Evolutionary conservation across 257 asterid genomes (phyloP).

Genomic region (Euphrasia confusa): DNA sequence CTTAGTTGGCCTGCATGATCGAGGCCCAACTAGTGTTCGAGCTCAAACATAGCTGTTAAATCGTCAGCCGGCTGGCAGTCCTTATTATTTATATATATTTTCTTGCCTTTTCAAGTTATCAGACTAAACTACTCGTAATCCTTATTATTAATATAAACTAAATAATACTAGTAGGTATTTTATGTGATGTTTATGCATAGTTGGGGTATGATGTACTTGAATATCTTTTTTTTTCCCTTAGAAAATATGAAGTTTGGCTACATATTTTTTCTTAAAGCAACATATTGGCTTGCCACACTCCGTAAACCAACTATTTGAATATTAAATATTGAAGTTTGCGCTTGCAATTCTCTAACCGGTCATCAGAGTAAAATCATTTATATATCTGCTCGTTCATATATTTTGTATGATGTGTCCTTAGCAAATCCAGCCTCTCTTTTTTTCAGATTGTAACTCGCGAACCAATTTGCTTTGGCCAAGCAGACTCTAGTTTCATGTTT

Average conservation of each 20-base stretch:
- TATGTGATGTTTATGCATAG: neutral
- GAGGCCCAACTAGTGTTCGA: slow-evolving; percentile 6
- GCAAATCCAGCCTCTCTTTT: slow-evolving; percentile 11
- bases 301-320: slow-evolving; percentile 3
- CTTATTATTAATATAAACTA: neutral
- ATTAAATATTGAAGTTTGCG: neutral
- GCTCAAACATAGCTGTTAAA: slow-evolving; percentile 8
- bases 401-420: slow-evolving; percentile 18
- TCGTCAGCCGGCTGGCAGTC: neutral
- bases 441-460: slow-evolving; percentile 77
- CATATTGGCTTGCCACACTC: neutral
- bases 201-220: neutral
- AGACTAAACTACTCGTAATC: neutral
- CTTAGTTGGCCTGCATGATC: slow-evolving; percentile 11
- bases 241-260: too few species aligned
- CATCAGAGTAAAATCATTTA: neutral
- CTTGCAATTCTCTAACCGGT: neutral
- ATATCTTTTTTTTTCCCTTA: neutral
- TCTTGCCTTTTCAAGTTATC: neutral
- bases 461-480: slow-evolving; percentile 57
- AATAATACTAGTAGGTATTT: neutral
- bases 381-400: slow-evolving; percentile 2
- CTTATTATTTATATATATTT: neutral
- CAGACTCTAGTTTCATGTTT: slow-evolving; percentile 46
- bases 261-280: neutral